Evolutionary conservation across 441 rosid species (phyloP).

Genomic region (Arabidopsis hybrid): DNA sequence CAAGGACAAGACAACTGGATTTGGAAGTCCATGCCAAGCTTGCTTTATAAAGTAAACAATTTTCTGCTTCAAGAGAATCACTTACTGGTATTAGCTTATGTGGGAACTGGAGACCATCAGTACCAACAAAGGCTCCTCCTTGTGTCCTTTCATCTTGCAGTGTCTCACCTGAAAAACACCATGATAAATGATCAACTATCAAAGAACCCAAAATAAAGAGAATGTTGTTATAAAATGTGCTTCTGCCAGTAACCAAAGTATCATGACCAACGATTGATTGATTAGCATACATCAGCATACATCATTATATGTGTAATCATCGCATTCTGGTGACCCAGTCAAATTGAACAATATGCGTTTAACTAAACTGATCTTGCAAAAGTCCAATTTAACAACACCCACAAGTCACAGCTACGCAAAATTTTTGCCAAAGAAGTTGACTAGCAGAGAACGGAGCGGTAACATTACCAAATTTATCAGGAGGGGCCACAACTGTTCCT

Average conservation of each 20-base stretch:
- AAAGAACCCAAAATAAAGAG: slow-evolving; percentile 21
- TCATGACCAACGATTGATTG: slow-evolving; percentile 34
- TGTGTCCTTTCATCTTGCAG: slow-evolving; percentile 86
- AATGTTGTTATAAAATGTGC: slow-evolving; percentile 14
- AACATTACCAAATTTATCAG: slow-evolving; percentile 91
- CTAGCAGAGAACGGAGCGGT: slow-evolving; percentile 14
- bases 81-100: slow-evolving; percentile 94
- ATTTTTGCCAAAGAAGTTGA: slow-evolving; percentile 13
- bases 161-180: slow-evolving; percentile 75
- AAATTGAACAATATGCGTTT: slow-evolving; percentile 1
- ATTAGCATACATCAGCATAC: slow-evolving; percentile 21
- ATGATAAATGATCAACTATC: slow-evolving; percentile 13
- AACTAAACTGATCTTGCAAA: slow-evolving; percentile 26
- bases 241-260: slow-evolving; percentile 12
- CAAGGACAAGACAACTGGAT: background rate
- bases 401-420: background rate
- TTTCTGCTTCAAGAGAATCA: slow-evolving; percentile 14
- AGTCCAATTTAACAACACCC: slow-evolving; percentile 1
- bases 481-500: slow-evolving; percentile 99
- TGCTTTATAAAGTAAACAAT: slow-evolving; percentile 8
- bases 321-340: slow-evolving; percentile 11
- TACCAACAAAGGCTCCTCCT: slow-evolving; percentile 85
- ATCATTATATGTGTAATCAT: slow-evolving; percentile 16
- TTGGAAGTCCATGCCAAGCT: slow-evolving; percentile 14
- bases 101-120: slow-evolving; percentile 89